Evolutionary conservation across 768 basidiomycete genomes (phyloP).

Genomic region (Lactifluus subvellereus): DNA sequence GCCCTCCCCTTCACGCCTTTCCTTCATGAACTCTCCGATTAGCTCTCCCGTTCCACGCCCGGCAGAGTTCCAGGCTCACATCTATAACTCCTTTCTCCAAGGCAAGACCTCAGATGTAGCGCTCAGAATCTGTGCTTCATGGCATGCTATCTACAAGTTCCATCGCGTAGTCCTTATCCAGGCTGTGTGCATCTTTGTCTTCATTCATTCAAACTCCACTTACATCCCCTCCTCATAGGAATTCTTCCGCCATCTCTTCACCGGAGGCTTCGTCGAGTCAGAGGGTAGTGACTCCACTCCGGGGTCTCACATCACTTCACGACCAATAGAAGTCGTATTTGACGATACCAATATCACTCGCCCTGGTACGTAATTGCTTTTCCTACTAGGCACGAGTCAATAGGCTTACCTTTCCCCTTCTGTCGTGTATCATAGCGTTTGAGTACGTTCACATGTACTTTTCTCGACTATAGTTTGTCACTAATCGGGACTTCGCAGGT

Average conservation of each 20-base stretch:
- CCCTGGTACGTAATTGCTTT: slow-evolving; percentile 50
- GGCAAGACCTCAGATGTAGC: slow-evolving; percentile 74
- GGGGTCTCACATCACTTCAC: slow-evolving; percentile 30
- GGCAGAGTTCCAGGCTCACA: slow-evolving; percentile 61
- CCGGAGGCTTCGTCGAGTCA: slow-evolving; percentile 70
- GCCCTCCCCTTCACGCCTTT: not conserved
- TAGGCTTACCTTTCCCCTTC: slow-evolving; percentile 21
- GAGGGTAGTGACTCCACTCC: slow-evolving; percentile 1
- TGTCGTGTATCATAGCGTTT: slow-evolving; percentile 55
- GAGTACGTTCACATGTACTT: slow-evolving; percentile 33
- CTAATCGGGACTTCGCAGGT: slow-evolving; percentile 37
- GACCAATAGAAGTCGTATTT: slow-evolving; percentile 65
- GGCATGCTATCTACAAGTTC: slow-evolving; percentile 69
- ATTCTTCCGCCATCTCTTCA: slow-evolving; percentile 86
- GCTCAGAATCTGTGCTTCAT: slow-evolving; percentile 58
- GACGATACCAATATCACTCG: slow-evolving; percentile 87
- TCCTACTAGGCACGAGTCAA: slow-evolving; percentile 3
- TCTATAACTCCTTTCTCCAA: slow-evolving; percentile 68
- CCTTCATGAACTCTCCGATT: slow-evolving; percentile 36
- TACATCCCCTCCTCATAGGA: slow-evolving; percentile 41
- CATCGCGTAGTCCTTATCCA: slow-evolving; percentile 88
- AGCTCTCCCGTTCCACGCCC: slow-evolving; percentile 43
- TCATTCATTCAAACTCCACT: not conserved
- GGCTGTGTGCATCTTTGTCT: slow-evolving; percentile 42
- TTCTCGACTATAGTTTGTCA: not conserved